Conservation (phyloP, 768 basidiomycete genomes). For the Mycena galericulata region DNA sequence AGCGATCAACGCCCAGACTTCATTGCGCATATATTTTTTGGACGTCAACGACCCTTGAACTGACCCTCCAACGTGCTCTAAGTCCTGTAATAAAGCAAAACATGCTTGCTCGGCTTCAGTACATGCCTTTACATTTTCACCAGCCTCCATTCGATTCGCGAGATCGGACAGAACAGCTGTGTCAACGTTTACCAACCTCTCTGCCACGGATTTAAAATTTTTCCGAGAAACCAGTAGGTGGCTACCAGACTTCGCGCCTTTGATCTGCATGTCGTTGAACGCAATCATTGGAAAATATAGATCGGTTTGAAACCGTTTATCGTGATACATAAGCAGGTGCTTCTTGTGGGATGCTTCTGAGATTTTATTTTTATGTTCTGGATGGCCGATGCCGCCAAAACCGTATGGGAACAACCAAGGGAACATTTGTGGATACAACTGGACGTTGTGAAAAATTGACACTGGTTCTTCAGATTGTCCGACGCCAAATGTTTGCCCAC, state of each 20-base stretch:
- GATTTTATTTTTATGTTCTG: background rate
- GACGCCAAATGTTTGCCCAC: background rate
- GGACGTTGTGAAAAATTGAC: background rate
- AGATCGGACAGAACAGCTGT: background rate
- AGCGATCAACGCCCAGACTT: too few species aligned
- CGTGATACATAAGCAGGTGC: background rate
- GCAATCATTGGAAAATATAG: slow-evolving; percentile 10
- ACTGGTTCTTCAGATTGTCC: background rate
- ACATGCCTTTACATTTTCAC: slow-evolving; percentile 41
- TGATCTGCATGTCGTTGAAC: slow-evolving; percentile 3
- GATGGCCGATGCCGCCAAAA: background rate
- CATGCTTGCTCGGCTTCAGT: too few species aligned
- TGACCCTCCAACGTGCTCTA: too few species aligned
- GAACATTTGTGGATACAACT: slow-evolving; percentile 7
- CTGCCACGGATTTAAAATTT: background rate
- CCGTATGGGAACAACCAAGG: slow-evolving; percentile 9
- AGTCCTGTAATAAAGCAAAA: too few species aligned
- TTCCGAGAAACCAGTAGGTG: background rate
- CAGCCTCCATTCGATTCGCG: slow-evolving; percentile 26
- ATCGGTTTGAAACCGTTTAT: background rate
- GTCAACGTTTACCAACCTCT: background rate
- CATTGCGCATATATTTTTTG: too few species aligned
- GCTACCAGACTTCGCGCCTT: background rate
- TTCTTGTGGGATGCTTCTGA: background rate
- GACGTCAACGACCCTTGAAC: too few species aligned